These are phyloP conservation scores for Williopsis jadinii DNA, from an alignment of 1,139 yeast genomes.

Conservation along the genomic window DNA sequence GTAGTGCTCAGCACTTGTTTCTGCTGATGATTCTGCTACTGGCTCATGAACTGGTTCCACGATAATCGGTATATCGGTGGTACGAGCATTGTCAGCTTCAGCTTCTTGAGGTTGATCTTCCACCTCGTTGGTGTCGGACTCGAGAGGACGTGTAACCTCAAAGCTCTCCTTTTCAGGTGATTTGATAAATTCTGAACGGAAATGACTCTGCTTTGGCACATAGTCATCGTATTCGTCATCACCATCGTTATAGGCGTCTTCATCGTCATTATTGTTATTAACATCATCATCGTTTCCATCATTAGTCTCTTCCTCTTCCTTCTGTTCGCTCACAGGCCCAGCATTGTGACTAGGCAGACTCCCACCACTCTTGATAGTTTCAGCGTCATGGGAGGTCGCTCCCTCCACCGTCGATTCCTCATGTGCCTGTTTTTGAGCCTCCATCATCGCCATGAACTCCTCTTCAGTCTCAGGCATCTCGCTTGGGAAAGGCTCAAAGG, in stretches of 20 bases:
- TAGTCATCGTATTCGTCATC: conserved; percentile 6
- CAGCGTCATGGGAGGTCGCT: background rate
- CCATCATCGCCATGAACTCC: conserved; percentile 2
- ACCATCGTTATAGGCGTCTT: conserved; percentile 3
- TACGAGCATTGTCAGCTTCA: too few relatives aligned
- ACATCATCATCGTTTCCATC: conserved; percentile 5
- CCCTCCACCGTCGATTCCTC: background rate
- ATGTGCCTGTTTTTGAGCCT: background rate
- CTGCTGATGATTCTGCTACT: too few relatives aligned
- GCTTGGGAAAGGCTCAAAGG: conserved; percentile 11
- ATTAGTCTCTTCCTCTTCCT: background rate
- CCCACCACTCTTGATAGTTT: background rate
- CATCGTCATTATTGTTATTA: conserved; percentile 3
- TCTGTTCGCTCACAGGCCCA: background rate
- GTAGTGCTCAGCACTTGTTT: conserved; percentile 9
- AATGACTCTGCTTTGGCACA: conserved; percentile 6
- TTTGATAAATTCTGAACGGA: conserved; percentile 3
- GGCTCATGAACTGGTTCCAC: too few relatives aligned
- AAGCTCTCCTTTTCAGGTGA: background rate
- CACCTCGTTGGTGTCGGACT: too few relatives aligned
- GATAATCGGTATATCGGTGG: too few relatives aligned
- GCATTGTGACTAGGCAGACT: background rate
- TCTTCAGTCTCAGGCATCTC: conserved; percentile 5
- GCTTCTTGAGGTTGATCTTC: too few relatives aligned
- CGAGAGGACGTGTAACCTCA: background rate